Evolutionary conservation across 352 stramenopile species (phyloP).

Genomic region (Pythium chondricola): DNA sequence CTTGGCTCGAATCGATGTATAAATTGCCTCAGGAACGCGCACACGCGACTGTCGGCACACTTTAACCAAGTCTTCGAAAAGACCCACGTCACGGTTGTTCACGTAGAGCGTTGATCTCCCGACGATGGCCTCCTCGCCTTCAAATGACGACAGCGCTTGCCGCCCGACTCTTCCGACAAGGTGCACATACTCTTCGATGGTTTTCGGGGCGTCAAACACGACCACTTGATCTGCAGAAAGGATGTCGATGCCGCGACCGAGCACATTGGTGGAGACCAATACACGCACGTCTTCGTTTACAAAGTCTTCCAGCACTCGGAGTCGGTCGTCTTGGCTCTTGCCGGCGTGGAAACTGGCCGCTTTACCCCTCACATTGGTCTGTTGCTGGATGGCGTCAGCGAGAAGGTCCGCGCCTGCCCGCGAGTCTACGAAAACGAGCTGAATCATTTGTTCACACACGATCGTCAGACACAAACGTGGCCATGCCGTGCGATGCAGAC

Average conservation of each 20-base stretch:
- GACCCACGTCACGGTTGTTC: conserved; percentile 30
- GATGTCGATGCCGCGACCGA: conserved; percentile 70
- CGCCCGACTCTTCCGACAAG: conserved; percentile 49
- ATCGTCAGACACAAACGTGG: conserved; percentile 5
- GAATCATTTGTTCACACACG: not conserved
- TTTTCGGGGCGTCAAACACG: conserved; percentile 64
- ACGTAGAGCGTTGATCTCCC: conserved; percentile 38
- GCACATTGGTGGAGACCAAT: conserved; percentile 60
- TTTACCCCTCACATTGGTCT: conserved; percentile 23
- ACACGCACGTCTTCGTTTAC: conserved; percentile 38
- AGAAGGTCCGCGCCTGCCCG: conserved; percentile 56
- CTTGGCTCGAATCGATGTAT: conserved; percentile 25
- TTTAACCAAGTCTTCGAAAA: conserved; percentile 38
- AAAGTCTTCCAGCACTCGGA: conserved; percentile 52
- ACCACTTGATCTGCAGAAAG: conserved; percentile 61
- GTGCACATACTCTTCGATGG: conserved; percentile 57
- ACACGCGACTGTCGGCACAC: conserved; percentile 25
- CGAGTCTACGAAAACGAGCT: conserved; percentile 76
- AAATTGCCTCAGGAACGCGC: conserved; percentile 33
- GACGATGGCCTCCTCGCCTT: not conserved
- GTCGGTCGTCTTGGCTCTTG: conserved; percentile 50
- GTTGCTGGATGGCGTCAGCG: conserved; percentile 40
- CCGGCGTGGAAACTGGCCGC: conserved; percentile 51
- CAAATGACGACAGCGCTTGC: not conserved
- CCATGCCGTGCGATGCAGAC: not conserved